Conservation (phyloP, 176 grass and related monocot genomes). For the Aegilops speltoides region DNA sequence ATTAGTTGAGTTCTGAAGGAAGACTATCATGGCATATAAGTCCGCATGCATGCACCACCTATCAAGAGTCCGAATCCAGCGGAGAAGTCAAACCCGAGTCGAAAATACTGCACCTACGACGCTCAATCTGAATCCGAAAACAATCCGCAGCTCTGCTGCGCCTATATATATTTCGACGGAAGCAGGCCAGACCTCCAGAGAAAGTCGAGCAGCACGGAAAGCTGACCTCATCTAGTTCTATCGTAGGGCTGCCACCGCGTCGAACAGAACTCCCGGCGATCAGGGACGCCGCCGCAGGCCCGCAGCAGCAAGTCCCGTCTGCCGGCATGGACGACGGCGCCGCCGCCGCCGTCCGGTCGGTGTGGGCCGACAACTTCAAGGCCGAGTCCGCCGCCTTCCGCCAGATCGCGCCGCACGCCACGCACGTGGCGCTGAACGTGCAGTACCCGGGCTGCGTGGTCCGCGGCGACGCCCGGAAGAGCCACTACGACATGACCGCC, state of each 20-base stretch:
- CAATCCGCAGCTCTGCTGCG: no score
- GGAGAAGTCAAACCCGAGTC: no score
- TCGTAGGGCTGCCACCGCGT: background rate
- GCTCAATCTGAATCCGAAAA: no score
- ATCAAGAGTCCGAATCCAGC: background rate
- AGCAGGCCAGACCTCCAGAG: no score
- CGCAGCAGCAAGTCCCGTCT: background rate
- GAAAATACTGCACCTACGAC: no score
- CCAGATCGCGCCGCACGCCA: background rate
- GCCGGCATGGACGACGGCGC: background rate
- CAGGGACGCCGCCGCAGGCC: background rate
- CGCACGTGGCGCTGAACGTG: background rate
- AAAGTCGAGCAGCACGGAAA: no score
- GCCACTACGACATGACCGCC: background rate
- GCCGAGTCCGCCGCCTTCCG: background rate
- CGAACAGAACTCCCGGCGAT: background rate
- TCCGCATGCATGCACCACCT: background rate
- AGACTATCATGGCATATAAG: constrained; percentile 18
- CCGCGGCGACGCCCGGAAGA: background rate
- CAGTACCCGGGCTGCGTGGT: constrained; percentile 2
- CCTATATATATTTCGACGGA: no score
- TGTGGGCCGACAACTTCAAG: background rate
- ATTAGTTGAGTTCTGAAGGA: constrained; percentile 37
- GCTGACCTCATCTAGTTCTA: no score
- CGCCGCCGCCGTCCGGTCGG: background rate